Percentiles rank a stretch among this genome's conserved stretches.
phyloP scores from a whole-genome alignment of 768 basidiomycete species.

The Rhizopogon vinicolor region DNA sequence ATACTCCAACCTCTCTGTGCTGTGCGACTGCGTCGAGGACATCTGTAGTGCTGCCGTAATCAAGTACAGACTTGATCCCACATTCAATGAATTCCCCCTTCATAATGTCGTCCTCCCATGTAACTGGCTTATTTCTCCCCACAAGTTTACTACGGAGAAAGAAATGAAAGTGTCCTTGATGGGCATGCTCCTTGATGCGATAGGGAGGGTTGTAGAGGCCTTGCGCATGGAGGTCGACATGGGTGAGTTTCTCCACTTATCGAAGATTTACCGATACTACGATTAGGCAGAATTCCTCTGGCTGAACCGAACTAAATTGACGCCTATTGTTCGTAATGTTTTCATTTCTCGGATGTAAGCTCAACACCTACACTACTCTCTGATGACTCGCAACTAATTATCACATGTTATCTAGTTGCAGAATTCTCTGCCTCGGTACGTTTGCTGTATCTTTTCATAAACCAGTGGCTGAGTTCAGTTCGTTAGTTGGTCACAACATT shows the following conservation, averaged over 20 bases:
- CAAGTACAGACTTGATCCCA: conserved; percentile 19
- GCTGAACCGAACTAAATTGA: conserved; percentile 9
- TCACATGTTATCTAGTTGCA: conserved; percentile 32
- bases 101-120: conserved; percentile 50
- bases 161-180: conserved; percentile 5
- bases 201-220: conserved; percentile 22
- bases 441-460: conserved; percentile 1
- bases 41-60: conserved; percentile 40
- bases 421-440: conserved; percentile 44
- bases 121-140: conserved; percentile 39
- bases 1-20: conserved; percentile 38
- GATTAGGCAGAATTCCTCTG: not conserved
- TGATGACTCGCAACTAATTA: not conserved
- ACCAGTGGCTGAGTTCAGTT: not conserved
- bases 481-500: conserved; percentile 32
- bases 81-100: conserved; percentile 12
- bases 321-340: conserved; percentile 23
- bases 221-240: conserved; percentile 23
- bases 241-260: conserved; percentile 15
- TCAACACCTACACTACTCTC: not conserved
- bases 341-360: conserved; percentile 49
- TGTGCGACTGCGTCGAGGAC: conserved; percentile 50
- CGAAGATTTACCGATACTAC: not conserved
- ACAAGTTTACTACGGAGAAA: conserved; percentile 11
- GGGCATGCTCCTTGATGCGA: conserved; percentile 6